Conservation (phyloP, 139 green algal genomes). For the Haematococcus lacustris region DNA sequence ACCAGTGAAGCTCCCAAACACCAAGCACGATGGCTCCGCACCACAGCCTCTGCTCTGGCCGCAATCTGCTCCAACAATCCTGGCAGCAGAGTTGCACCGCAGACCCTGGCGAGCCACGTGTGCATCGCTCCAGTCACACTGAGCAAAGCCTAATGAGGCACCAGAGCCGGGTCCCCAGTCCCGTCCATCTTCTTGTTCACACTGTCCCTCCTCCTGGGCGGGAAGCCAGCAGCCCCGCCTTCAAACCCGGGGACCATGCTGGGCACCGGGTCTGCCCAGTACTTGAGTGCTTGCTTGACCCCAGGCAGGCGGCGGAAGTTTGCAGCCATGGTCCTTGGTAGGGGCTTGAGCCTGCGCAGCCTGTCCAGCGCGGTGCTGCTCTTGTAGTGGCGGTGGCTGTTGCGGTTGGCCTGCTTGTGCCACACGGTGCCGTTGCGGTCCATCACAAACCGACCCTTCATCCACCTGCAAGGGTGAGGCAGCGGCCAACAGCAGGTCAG, state of each 20-base stretch:
- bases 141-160: too few relatives aligned
- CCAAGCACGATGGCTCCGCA: too few relatives aligned
- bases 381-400: slow-evolving; percentile 11
- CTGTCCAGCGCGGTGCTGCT: neutral
- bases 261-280: slow-evolving; percentile 15
- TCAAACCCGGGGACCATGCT: slow-evolving; percentile 12
- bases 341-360: slow-evolving; percentile 20
- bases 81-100: too few relatives aligned
- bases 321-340: neutral
- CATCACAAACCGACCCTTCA: slow-evolving; percentile 20
- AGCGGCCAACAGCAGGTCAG: neutral
- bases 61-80: too few relatives aligned
- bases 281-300: slow-evolving; percentile 6
- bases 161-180: too few relatives aligned
- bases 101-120: too few relatives aligned
- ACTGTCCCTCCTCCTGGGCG: too few relatives aligned
- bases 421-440: slow-evolving; percentile 20
- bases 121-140: too few relatives aligned
- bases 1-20: too few relatives aligned
- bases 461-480: slow-evolving; percentile 6
- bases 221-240: neutral
- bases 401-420: slow-evolving; percentile 24
- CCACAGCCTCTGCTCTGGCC: too few relatives aligned
- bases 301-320: slow-evolving; percentile 16
- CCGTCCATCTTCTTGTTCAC: too few relatives aligned